phyloP scores from a whole-genome alignment of 2,329 filamentous ascomycete genomes.

The Lasiodiplodia sp. region DNA sequence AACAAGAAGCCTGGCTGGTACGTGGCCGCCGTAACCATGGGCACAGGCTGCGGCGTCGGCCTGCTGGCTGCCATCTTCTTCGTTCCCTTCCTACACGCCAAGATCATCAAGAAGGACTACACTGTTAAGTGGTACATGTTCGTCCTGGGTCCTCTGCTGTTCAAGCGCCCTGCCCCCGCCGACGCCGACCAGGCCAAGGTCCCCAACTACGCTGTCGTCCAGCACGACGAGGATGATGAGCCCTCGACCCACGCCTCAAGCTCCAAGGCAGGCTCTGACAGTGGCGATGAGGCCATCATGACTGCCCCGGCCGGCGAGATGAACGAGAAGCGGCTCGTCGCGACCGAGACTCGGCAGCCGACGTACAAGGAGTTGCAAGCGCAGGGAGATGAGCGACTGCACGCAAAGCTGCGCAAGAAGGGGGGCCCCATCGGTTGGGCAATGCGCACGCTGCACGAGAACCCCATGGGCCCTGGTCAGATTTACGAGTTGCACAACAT shows the following conservation, averaged over 20 bases:
- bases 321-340: constrained; percentile 51
- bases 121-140: constrained; percentile 70
- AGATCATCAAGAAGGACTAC: constrained; percentile 73
- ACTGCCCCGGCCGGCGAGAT: background rate
- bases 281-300: constrained; percentile 8
- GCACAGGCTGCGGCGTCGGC: constrained; percentile 66
- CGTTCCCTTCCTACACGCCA: constrained; percentile 72
- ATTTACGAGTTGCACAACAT: constrained; percentile 80
- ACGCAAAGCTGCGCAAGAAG: constrained; percentile 68
- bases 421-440: constrained; percentile 80
- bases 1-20: constrained; percentile 72
- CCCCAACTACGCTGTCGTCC: constrained; percentile 79
- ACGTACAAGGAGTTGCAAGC: constrained; percentile 69
- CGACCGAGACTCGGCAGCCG: constrained; percentile 58
- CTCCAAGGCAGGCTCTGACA: constrained; percentile 41
- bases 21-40: constrained; percentile 71
- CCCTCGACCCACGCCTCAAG: constrained; percentile 43
- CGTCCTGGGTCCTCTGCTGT: constrained; percentile 65
- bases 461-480: constrained; percentile 74
- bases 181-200: constrained; percentile 65
- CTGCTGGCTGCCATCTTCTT: constrained; percentile 73
- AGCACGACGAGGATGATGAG: constrained; percentile 65
- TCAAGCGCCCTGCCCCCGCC: constrained; percentile 62
- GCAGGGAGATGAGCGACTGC: constrained; percentile 64
- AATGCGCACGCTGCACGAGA: constrained; percentile 77